Evolutionary conservation across 1,284 basidiomycete species (phyloP).

Genomic region (Ganoderma sinense): DNA sequence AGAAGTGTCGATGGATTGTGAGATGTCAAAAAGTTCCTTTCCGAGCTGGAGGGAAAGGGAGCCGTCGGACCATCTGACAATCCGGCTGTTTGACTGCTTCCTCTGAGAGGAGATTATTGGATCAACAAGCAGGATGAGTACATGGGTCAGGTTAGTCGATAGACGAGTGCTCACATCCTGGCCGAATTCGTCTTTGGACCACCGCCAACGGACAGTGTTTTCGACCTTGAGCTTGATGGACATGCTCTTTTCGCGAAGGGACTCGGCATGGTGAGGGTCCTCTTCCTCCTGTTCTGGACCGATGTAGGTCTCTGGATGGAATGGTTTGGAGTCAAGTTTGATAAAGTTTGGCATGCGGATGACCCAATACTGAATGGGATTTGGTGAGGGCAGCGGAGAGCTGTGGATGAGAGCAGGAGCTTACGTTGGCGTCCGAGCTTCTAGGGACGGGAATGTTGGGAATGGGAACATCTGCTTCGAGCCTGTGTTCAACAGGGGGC

Average conservation of each 20-base stretch:
- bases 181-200: conserved; percentile 77
- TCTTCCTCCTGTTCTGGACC: conserved; percentile 84
- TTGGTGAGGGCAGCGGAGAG: too few species aligned
- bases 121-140: conserved; percentile 6
- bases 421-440: conserved; percentile 55
- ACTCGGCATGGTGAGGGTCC: conserved; percentile 59
- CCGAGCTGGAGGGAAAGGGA: conserved; percentile 87
- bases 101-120: conserved; percentile 47
- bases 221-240: conserved; percentile 87
- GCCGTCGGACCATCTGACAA: conserved; percentile 94
- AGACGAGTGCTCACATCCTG: conserved; percentile 63
- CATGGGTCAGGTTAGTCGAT: background rate
- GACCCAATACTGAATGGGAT: conserved; percentile 73
- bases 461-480: conserved; percentile 77
- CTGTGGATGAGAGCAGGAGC: conserved; percentile 28
- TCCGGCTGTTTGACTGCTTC: conserved; percentile 86
- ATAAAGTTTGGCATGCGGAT: conserved; percentile 87
- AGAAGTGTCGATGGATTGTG: conserved; percentile 76
- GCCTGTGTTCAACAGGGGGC: conserved; percentile 53
- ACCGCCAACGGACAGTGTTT: conserved; percentile 92
- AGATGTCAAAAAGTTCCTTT: conserved; percentile 91
- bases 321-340: conserved; percentile 83
- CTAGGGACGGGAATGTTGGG: conserved; percentile 71
- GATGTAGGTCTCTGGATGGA: conserved; percentile 81
- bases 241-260: conserved; percentile 75